A percentile compares a stretch with the other conserved stretches of the same genome.
phyloP scores from a whole-genome alignment of 208 protist genomes.

The Trypanosoma lewisi region DNA sequence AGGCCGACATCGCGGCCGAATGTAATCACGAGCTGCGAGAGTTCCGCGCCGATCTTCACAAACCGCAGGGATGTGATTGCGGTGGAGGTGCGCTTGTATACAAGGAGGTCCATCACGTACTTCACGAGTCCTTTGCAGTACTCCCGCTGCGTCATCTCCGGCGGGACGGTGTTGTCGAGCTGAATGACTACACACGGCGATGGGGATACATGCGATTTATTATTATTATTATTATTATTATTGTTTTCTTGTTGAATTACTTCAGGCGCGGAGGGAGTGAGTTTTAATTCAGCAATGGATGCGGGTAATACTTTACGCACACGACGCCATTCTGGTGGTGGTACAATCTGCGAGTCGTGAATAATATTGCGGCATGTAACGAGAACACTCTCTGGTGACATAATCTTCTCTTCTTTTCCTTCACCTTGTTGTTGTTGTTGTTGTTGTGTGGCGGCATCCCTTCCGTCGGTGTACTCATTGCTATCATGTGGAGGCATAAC shows the following conservation, averaged over 20 bases:
- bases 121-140: conserved; percentile 75
- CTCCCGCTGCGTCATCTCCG: conserved; percentile 56
- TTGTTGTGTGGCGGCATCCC: too few species aligned
- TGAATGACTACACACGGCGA: conserved; percentile 61
- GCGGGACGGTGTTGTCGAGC: conserved; percentile 57
- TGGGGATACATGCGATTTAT: conserved; percentile 37
- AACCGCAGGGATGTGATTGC: conserved; percentile 79
- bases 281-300: conserved; percentile 68
- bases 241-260: conserved; percentile 47
- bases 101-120: conserved; percentile 75
- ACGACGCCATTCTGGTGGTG: conserved; percentile 67
- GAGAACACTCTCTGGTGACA: conserved; percentile 37
- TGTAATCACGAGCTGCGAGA: conserved; percentile 74
- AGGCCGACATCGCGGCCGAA: conserved; percentile 62
- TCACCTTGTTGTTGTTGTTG: conserved; percentile 10
- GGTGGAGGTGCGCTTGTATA: conserved; percentile 59
- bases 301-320: conserved; percentile 72
- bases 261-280: conserved; percentile 60
- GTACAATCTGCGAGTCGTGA: conserved; percentile 39
- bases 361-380: conserved; percentile 59
- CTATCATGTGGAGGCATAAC: too few species aligned
- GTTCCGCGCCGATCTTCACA: conserved; percentile 65
- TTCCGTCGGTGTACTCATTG: too few species aligned
- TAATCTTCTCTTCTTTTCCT: neutral
- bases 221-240: too few species aligned